Evolutionary conservation across 257 asterid genomes (phyloP), one percentile per base, ranked within the genome.

Genomic region (Fraxinus quadrangulata): DNA sequence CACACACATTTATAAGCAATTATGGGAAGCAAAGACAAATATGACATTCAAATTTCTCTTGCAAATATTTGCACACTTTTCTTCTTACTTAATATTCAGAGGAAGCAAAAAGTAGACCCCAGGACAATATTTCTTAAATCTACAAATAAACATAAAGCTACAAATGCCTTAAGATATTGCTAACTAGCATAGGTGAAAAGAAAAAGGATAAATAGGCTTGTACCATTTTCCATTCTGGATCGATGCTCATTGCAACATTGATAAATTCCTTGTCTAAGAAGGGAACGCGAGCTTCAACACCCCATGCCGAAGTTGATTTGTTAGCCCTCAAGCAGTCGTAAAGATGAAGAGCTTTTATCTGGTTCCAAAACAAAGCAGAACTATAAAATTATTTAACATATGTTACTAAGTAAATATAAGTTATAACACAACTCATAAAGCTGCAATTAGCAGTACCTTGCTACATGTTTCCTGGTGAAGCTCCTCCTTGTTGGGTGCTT

Each of bases 221-320:
- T 85, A 90, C 99, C 99, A 93, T 89, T 89, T 96, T 96, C 95
- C 92, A 94, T 75, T 90, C 97, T 30, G 98, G 99, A 83, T 96
- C 98, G 24, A 96, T 96, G 78, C 79, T 39, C 99, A 96, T 93
- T 42, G 98, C 99, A 49, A 89, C 84, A 76, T 92, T 78, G 84
- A 96, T 88, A 75, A 96, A 96, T 84, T 93, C 99, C 86, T 93
- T 93, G 83, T 96, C 99, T 77, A 96, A 86, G 90, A 96, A 96
- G 65, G 98, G 99, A 74, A 96, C 99, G 82, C 98, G 97, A 75
- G 98, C 99, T 86, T 96, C 98, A 84, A 96, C 87, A 75, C 98
- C 99, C 98, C 99, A 92, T 34, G 99, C 97, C 1, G 96, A 96
- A 88, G 98, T 96, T 75, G 69, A 23, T 63, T 63, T 63, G 69